Percentiles rank a stretch among this genome's conserved stretches.
These are phyloP conservation scores for Termitomyces sp. DNA, from an alignment of 768 basidiomycete genomes.

Conservation along the genomic window DNA sequence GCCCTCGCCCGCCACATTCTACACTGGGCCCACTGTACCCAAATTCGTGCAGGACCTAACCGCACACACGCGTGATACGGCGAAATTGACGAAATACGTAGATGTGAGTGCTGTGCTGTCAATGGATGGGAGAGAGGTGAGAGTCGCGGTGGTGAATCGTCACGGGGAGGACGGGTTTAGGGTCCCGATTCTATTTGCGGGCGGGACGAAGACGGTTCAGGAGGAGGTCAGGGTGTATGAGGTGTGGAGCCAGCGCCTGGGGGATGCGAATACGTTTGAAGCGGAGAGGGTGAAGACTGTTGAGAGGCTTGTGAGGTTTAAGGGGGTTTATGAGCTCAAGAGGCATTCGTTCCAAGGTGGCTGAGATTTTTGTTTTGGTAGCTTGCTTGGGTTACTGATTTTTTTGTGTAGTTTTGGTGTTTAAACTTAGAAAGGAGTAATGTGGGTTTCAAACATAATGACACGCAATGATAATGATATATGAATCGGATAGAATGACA, in stretches of 20 bases:
- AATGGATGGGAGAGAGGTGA: conserved; percentile 26
- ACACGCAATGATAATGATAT: too few species aligned
- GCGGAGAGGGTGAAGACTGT: conserved; percentile 34
- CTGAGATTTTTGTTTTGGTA: not conserved
- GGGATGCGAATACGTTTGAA: conserved; percentile 35
- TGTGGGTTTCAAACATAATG: too few species aligned
- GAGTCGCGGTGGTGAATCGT: conserved; percentile 50
- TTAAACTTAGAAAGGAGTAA: not conserved
- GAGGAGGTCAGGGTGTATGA: conserved; percentile 37
- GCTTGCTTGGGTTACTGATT: not conserved
- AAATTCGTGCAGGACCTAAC: conserved; percentile 40
- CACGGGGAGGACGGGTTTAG: conserved; percentile 31
- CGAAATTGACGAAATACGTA: conserved; percentile 35
- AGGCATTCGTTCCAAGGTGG: conserved; percentile 40
- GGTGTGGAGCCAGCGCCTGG: conserved; percentile 43
- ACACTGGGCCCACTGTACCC: conserved; percentile 45
- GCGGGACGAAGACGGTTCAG: conserved; percentile 10
- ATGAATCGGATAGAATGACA: too few species aligned
- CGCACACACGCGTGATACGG: conserved; percentile 24
- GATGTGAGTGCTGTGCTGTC: conserved; percentile 43
- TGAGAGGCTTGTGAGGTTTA: conserved; percentile 23
- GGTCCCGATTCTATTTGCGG: conserved; percentile 32
- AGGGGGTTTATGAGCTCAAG: conserved; percentile 31
- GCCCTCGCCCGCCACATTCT: conserved; percentile 18
- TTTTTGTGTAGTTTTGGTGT: not conserved